Evolutionary conservation across 805 yeast genomes (phyloP), one percentile per base, ranked within the genome.

Genomic region (Cyberlindnera galapagoensis): DNA sequence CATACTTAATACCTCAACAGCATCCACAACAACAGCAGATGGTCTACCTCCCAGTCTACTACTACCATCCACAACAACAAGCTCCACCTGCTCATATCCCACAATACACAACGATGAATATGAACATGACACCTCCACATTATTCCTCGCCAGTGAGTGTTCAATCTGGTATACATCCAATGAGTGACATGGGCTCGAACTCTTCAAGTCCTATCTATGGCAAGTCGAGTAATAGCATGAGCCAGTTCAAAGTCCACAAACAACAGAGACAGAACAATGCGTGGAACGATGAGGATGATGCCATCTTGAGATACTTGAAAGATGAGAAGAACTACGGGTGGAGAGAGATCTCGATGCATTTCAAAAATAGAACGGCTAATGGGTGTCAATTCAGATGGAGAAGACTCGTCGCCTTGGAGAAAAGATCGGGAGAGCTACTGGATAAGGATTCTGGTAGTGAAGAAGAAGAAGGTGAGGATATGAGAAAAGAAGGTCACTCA

Each of bases 361-460:
- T 80, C 56, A 69, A 72, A 28, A 75, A 74, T 50, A 59, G 88
- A 44, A 80, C 87, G 7, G 80, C 86, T 22, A 80, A 78, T 51
- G 85, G 85, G 3, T 78, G 86, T 49, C 85, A 78, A 52, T 78
- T 78, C 52, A 67, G 88, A 44, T 80, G 87, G 87, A 65, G 88
- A 48, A 58, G 88, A 38, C 39, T 51, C 12, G 33, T 40, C 14
- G 47, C 47, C 1, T 21, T 50, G 18, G 39, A 43, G 3, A 46
- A 37, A 21, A n/a, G n/a, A n/a, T 12, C 33, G n/a, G n/a, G n/a
- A n/a, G n/a, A n/a, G n/a, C n/a, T n/a, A n/a, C n/a, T n/a, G n/a
- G n/a, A n/a, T n/a, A n/a, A 31, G 12, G 38, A 30, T 11, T 29
- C 30, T 9, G 13, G 18, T 10, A 17, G 26, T 11, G 33, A 30